Evolutionary conservation across 345 rosid species (phyloP).

Genomic region (Raphanus raphanistrum): DNA sequence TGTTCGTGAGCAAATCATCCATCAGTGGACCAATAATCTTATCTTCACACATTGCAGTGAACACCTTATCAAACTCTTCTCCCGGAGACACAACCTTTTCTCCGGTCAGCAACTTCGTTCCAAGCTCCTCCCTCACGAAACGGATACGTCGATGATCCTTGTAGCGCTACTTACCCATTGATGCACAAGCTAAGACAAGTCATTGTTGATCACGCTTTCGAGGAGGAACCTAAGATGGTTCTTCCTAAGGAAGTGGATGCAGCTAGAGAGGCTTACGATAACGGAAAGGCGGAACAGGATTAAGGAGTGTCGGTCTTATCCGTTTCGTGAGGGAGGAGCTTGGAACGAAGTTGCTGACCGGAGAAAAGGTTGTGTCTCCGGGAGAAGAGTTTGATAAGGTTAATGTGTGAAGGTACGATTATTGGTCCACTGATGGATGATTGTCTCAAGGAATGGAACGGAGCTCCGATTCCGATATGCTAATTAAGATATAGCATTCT

Average conservation of each 20-base stretch:
- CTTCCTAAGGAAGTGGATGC: slow-evolving; percentile 67
- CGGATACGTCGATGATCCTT: slow-evolving; percentile 65
- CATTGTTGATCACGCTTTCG: slow-evolving; percentile 67
- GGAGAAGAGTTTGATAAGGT: slow-evolving; percentile 77
- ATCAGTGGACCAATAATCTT: slow-evolving; percentile 63
- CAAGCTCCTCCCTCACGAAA: slow-evolving; percentile 59
- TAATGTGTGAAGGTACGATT: slow-evolving; percentile 60
- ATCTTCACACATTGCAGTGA: slow-evolving; percentile 63
- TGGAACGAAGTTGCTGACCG: slow-evolving; percentile 54
- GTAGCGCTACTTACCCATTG: slow-evolving; percentile 56
- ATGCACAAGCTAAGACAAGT: slow-evolving; percentile 66
- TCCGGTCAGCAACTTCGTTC: slow-evolving; percentile 56
- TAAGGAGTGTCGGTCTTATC: slow-evolving; percentile 67
- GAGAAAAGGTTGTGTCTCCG: slow-evolving; percentile 60
- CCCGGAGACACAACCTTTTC: slow-evolving; percentile 65
- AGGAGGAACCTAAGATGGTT: slow-evolving; percentile 51
- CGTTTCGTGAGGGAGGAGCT: slow-evolving; percentile 62
- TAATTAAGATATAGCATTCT: slow-evolving; percentile 9
- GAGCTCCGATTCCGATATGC: slow-evolving; percentile 66
- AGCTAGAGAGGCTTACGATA: slow-evolving; percentile 46
- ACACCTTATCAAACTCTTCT: slow-evolving; percentile 73
- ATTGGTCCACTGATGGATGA: slow-evolving; percentile 69
- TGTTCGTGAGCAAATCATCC: slow-evolving; percentile 60
- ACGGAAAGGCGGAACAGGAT: slow-evolving; percentile 56
- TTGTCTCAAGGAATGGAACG: slow-evolving; percentile 73